phyloP scores from a whole-genome alignment of 352 stramenopile genomes.

The Phytophthora tentaculata region DNA sequence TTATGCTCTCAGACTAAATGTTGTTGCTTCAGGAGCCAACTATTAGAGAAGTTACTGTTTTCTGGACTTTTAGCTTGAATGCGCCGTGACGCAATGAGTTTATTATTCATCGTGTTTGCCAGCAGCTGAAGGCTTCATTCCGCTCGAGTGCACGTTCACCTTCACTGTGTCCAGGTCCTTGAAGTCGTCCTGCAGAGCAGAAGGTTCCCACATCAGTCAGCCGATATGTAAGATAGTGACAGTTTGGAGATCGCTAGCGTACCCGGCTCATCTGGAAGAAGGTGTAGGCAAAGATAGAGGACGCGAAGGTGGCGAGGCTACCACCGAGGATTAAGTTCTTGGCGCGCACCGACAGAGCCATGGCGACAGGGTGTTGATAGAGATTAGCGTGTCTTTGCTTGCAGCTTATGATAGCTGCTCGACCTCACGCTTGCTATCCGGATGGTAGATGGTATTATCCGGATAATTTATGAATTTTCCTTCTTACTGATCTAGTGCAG shows the following conservation, averaged over 20 bases:
- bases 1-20: neutral
- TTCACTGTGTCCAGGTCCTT: constrained; percentile 81
- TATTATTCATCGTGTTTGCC: constrained; percentile 57
- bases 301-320: constrained; percentile 66
- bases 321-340: constrained; percentile 83
- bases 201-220: neutral
- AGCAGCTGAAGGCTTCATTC: constrained; percentile 66
- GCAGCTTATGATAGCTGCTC: neutral
- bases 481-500: too few species aligned
- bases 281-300: constrained; percentile 77
- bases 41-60: neutral
- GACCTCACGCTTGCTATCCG: constrained; percentile 20
- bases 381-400: neutral
- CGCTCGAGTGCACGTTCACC: constrained; percentile 83
- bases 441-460: constrained; percentile 7
- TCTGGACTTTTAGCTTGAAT: constrained; percentile 3
- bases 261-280: constrained; percentile 86
- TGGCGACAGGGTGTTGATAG: constrained; percentile 16
- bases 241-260: neutral
- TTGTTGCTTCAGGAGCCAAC: neutral
- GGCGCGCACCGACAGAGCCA: constrained; percentile 70
- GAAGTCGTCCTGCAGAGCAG: constrained; percentile 72
- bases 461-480: neutral
- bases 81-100: neutral
- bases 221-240: neutral